Base-by-base conservation (phyloP, 495 filamentous ascomycete species). In the Chaetomium tenue region DNA sequence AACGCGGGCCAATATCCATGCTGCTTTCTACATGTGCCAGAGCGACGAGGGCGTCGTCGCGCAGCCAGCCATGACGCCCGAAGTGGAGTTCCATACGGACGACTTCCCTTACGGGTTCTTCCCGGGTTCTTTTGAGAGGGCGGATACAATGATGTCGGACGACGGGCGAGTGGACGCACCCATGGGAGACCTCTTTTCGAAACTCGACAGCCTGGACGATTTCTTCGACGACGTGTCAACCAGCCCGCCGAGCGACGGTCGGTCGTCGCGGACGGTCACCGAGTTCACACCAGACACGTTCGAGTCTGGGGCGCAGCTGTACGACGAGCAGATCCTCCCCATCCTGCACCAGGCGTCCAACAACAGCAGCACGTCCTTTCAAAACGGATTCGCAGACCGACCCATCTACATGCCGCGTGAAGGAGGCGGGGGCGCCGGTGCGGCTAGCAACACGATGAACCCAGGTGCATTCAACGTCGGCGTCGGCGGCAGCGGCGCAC, bases 1-100 rank as follows among this genome's bases (percentile, higher is more conserved):
- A 47, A 97, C 93, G 13, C 83, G 93, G 42, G 83, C 87, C 61
- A 98, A 98, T 71, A 93, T 98, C n/a, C 93, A 97, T 68, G 91
- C 92, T 0, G 92, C 94, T 5, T 97, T 96, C 74, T 94, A 97
- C 74, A 96, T 91, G 58, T 96, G 93, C 66, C 84, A 84, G 54
- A 74, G 68, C 16, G 67, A 72, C 28, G 78, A 81, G 57, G 80
- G 78, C 28, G 76, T 84, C 0, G 81, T 86, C 56, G 83, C 85
- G 26, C 88, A 91, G 60, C 81, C 88, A n/a, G 82, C 82, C 2
- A 83, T 87, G 58, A 92, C 91, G 0, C 89, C 92, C 16, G 91
- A 94, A 58, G 88, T 99, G 20, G 91, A 94, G 68, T 97, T 99
- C 79, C 89, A 93, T 61, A 82, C 86, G 5, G 94, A 99, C 64